phyloP scores from a whole-genome alignment of 2,329 filamentous ascomycete species.

The Alternaria angustiovoidea region DNA sequence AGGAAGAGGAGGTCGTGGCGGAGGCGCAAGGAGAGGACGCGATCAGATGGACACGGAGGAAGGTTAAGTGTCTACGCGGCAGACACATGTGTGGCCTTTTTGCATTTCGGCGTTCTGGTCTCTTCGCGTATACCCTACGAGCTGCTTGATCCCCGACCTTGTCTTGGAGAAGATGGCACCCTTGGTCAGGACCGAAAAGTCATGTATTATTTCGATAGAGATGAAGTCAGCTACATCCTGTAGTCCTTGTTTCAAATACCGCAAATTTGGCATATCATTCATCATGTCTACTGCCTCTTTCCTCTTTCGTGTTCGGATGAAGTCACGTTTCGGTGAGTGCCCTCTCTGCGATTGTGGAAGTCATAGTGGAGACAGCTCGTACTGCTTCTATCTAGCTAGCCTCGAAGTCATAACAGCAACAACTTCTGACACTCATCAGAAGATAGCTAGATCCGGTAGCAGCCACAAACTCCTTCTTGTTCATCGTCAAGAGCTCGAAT shows the following conservation, averaged over 20 bases:
- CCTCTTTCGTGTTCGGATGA: no score
- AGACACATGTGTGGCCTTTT: not conserved
- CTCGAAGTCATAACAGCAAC: no score
- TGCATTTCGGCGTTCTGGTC: not conserved
- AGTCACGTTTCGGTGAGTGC: no score
- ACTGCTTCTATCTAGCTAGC: no score
- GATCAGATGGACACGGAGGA: constrained; percentile 81
- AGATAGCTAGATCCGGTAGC: no score
- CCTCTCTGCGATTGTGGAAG: no score
- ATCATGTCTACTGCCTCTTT: not conserved
- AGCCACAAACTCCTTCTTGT: no score
- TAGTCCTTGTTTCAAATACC: not conserved
- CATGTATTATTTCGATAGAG: not conserved
- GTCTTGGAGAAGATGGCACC: constrained; percentile 12
- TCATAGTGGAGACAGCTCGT: no score
- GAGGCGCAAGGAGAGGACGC: constrained; percentile 57
- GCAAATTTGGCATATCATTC: no score
- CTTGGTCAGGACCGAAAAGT: constrained; percentile 8
- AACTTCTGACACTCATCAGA: no score
- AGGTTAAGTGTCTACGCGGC: constrained; percentile 54
- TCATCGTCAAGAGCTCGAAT: no score
- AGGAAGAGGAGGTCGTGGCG: constrained; percentile 22
- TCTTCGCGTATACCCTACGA: constrained; percentile 14
- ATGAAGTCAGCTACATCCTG: not conserved
- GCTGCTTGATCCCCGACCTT: constrained; percentile 11